Evolutionary conservation across 129 eudicot species (phyloP).

Genomic region (Erigeron canadensis): DNA sequence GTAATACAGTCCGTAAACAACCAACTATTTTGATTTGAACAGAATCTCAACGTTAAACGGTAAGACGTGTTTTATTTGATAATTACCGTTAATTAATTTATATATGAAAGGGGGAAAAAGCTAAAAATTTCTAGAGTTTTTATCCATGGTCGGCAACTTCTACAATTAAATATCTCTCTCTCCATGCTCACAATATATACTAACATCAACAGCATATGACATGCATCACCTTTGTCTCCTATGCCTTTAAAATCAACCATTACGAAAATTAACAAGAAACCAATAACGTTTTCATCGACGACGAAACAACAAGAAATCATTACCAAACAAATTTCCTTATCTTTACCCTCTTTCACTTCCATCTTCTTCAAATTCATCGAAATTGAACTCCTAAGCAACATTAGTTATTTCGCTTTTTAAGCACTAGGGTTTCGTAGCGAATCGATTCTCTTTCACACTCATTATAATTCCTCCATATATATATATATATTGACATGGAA

Average conservation of each 20-base stretch:
- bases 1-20: too few relatives aligned
- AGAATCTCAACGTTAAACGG: too few relatives aligned
- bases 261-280: conserved; percentile 22
- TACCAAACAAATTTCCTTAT: conserved; percentile 24
- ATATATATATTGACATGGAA: conserved; percentile 41
- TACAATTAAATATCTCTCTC: conserved; percentile 20
- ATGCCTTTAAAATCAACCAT: conserved; percentile 8
- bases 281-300: conserved; percentile 51
- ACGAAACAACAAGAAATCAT: conserved; percentile 50
- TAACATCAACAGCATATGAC: conserved; percentile 30
- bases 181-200: not conserved
- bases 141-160: conserved; percentile 25
- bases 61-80: too few relatives aligned
- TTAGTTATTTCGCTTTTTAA: not conserved
- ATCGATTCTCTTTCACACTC: not conserved
- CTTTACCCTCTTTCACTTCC: conserved; percentile 20
- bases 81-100: too few relatives aligned
- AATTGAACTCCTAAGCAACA: not conserved
- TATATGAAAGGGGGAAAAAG: not conserved
- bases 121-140: conserved; percentile 20
- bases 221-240: conserved; percentile 45
- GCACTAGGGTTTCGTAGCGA: conserved; percentile 15
- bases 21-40: too few relatives aligned
- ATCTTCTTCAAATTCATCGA: not conserved
- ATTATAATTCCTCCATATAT: too few relatives aligned